phyloP scores from a whole-genome alignment of 148 eudicot species.

The Silene conica region DNA sequence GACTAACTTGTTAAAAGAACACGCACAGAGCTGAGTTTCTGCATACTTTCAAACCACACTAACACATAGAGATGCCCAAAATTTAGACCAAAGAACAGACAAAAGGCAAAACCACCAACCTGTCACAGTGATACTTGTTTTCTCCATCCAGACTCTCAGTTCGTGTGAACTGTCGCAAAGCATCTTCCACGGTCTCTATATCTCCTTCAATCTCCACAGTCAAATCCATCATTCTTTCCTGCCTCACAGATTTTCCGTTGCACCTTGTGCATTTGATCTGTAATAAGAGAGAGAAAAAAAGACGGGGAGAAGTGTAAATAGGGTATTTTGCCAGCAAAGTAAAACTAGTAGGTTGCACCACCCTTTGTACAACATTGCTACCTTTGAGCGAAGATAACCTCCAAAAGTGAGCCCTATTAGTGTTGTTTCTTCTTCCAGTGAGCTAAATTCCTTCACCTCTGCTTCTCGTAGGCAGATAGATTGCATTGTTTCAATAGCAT shows the following conservation, averaged over 20 bases:
- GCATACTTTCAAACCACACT: background rate
- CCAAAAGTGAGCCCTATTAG: constrained; percentile 82
- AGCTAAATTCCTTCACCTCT: constrained; percentile 34
- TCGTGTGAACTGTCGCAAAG: constrained; percentile 54
- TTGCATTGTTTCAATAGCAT: constrained; percentile 73
- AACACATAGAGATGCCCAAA: background rate
- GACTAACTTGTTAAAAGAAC: background rate
- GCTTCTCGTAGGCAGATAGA: constrained; percentile 63
- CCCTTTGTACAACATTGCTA: constrained; percentile 15
- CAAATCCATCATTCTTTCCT: constrained; percentile 88
- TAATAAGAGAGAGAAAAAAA: background rate
- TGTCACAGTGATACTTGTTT: constrained; percentile 76
- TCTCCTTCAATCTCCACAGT: constrained; percentile 82
- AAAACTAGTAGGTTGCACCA: background rate
- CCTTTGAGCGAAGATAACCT: constrained; percentile 87
- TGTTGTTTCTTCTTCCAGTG: constrained; percentile 68
- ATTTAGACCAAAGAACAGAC: background rate
- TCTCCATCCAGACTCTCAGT: constrained; percentile 83
- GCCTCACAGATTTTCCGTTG: constrained; percentile 58
- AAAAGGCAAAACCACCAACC: constrained; percentile 44
- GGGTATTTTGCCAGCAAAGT: background rate
- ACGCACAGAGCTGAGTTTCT: background rate
- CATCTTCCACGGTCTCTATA: constrained; percentile 72
- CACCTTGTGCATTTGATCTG: constrained; percentile 85
- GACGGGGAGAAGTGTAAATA: background rate